Evolutionary conservation across 768 basidiomycete species (phyloP).

Genomic region (Russula lepida): DNA sequence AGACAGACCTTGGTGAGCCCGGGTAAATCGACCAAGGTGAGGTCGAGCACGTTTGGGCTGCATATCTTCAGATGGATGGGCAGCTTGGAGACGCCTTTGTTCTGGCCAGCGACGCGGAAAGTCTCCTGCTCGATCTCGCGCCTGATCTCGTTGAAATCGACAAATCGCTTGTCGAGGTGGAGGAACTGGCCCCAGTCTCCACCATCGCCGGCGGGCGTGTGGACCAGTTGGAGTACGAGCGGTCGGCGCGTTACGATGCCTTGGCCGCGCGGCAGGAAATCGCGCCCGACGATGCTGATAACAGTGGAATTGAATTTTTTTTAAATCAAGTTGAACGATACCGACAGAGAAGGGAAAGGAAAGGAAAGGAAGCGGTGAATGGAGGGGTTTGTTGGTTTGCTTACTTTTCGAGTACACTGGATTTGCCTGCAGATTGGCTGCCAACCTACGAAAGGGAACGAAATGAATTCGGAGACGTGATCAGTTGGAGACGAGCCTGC

Average conservation of each 20-base stretch:
- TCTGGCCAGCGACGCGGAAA: slow-evolving; percentile 93
- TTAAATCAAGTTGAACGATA: neutral
- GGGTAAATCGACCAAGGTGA: slow-evolving; percentile 94
- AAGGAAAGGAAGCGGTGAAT: neutral
- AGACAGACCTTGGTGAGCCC: slow-evolving; percentile 84
- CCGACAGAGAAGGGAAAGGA: neutral
- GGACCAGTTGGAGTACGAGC: slow-evolving; percentile 90
- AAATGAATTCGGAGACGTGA: neutral
- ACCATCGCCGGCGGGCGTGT: slow-evolving; percentile 63
- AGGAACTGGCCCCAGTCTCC: slow-evolving; percentile 96
- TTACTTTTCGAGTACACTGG: slow-evolving; percentile 91
- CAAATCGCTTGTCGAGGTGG: slow-evolving; percentile 91
- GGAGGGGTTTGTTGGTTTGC: neutral
- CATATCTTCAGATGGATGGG: slow-evolving; percentile 95
- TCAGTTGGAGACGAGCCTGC: slow-evolving; percentile 27
- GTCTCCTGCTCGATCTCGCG: slow-evolving; percentile 99
- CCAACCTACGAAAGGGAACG: slow-evolving; percentile 55
- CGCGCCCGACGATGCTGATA: slow-evolving; percentile 78
- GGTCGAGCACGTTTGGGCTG: slow-evolving; percentile 89
- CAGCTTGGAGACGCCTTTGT: slow-evolving; percentile 94
- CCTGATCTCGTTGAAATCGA: slow-evolving; percentile 91
- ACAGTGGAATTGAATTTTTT: too few species aligned
- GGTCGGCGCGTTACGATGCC: slow-evolving; percentile 97
- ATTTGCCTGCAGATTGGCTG: slow-evolving; percentile 95
- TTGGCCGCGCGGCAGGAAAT: slow-evolving; percentile 79